Evolutionary conservation across 768 basidiomycete species (phyloP), one percentile per base, ranked within the genome.

Genomic region (Lentinula detonsa): DNA sequence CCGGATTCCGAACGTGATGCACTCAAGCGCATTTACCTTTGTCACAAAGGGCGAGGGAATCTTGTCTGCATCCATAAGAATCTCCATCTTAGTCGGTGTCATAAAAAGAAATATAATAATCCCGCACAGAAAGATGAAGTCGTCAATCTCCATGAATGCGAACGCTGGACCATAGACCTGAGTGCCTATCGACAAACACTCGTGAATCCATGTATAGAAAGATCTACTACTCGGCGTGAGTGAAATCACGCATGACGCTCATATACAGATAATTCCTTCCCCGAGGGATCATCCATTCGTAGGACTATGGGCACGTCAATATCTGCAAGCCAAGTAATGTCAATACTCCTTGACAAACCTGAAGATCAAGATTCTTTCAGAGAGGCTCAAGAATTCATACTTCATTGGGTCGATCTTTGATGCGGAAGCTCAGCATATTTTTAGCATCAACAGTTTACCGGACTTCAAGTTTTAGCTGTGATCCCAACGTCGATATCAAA

Each of bases 11-110:
- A 79, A 56, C 75, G 68, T 0, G 60, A 66, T 23, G 23, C 10
- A 79, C 75, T 0, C 78, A 75, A 33, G 67, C 72, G 3, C 78
- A 82, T 0, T 65, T 86, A 0, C 78, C 1, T 80, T 87, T 59
- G 76, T 86, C 21, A 86, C 84, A 0, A 85, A 87, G 62, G 85
- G 85, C 0, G 85, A 87, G 63, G 85, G 85, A 0, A 21, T 21
- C 21, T 21, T 21, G 21, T 77, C 65, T 85, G 84, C 57, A 74
- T 85, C 21, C 71, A 23, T 23, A 23, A 23, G 23, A 23, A 23
- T 23, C 1, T 23, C 23, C 23, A 23, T 23, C 2, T 23, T 23
- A 23, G 23, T 23, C 23, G 23, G 23, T 23, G 23, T 23, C 23
- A 23, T 1, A 23, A 2, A 75, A 34, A 80, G 76, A 79, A 15